Evolutionary conservation across 345 rosid genomes (phyloP).

Genomic region (Camelina neglecta): DNA sequence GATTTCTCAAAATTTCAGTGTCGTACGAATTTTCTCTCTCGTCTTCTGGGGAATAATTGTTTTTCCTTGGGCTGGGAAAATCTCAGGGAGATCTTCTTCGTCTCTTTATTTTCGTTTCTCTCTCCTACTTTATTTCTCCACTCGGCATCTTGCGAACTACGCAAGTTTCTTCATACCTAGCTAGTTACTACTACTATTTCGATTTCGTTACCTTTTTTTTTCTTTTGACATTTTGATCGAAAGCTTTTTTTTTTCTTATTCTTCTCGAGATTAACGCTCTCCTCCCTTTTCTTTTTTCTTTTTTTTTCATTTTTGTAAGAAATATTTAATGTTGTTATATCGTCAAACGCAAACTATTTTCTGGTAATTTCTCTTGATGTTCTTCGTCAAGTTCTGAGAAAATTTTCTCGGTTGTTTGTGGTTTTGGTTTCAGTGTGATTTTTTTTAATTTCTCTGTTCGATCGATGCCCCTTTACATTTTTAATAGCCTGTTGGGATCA

Average conservation of each 20-base stretch:
- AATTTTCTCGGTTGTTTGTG: background rate
- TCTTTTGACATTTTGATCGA: conserved; percentile 23
- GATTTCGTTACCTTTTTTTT: conserved; percentile 20
- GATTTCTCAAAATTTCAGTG: background rate
- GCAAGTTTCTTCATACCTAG: conserved; percentile 32
- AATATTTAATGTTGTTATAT: conserved; percentile 5
- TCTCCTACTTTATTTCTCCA: conserved; percentile 36
- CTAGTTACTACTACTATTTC: background rate
- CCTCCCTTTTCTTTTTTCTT: background rate
- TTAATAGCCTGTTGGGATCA: conserved; percentile 1
- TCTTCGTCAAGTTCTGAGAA: background rate
- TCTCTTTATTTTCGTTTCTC: conserved; percentile 11
- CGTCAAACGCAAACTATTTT: background rate
- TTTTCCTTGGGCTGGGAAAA: background rate
- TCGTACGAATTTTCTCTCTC: conserved; percentile 16
- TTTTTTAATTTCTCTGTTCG: conserved; percentile 2
- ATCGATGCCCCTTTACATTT: background rate
- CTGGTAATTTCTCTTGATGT: conserved; percentile 30
- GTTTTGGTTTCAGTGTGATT: background rate
- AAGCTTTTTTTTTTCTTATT: background rate
- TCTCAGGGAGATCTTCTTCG: background rate
- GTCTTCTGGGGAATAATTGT: conserved; percentile 8
- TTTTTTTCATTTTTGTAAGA: background rate
- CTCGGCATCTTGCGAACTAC: conserved; percentile 37
- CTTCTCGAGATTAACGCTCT: conserved; percentile 18